phyloP scores from a whole-genome alignment of 805 yeast genomes.

The Yamadazyma tumulicola region DNA sequence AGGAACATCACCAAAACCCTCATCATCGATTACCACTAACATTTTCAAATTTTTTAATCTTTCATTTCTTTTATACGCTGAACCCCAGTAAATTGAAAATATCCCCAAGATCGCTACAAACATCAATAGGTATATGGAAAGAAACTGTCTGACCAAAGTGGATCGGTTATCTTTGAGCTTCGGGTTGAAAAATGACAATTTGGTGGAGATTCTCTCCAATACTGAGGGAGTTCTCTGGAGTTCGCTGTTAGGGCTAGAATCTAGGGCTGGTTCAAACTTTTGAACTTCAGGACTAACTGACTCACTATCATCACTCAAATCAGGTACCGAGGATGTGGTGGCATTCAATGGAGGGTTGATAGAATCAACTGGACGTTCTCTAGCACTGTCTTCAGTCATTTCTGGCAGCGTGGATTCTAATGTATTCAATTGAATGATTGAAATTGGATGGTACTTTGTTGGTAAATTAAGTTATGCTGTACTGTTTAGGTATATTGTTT shows the following conservation, averaged over 20 bases:
- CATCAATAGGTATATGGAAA: conserved; percentile 26
- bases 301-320: no score
- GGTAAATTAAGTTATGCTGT: no score
- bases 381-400: no score
- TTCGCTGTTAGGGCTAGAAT: neutral
- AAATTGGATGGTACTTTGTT: no score
- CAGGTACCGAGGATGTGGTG: no score
- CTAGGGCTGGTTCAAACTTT: conserved; percentile 5
- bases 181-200: conserved; percentile 30
- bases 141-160: conserved; percentile 15
- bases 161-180: conserved; percentile 19
- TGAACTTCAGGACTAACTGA: conserved; percentile 4
- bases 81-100: conserved; percentile 42
- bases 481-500: no score
- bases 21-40: conserved; percentile 37
- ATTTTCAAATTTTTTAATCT: conserved; percentile 31
- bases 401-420: no score
- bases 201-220: conserved; percentile 23
- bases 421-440: no score
- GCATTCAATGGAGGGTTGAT: no score
- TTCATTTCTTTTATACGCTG: conserved; percentile 25
- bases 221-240: conserved; percentile 12
- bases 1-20: conserved; percentile 14
- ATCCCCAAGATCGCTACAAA: conserved; percentile 29
- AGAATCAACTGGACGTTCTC: no score